Evolutionary conservation across 257 asterid species (phyloP).

Genomic region (Catharanthus roseus): DNA sequence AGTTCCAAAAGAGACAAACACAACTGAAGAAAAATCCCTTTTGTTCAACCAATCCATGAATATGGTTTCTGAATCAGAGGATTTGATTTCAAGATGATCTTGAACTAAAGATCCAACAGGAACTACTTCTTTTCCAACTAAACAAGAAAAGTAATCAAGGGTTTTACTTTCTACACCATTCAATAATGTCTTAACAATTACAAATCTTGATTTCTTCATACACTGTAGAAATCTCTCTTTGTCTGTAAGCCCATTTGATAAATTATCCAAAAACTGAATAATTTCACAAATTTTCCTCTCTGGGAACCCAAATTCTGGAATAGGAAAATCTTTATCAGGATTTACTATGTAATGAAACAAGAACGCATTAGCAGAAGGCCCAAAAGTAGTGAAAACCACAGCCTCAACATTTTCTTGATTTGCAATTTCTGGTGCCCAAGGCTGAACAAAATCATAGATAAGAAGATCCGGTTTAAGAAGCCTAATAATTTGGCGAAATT

Average conservation of each 20-base stretch:
- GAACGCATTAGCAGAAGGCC: constrained; percentile 10
- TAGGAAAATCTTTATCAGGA: constrained; percentile 4
- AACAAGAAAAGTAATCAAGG: constrained; percentile 9
- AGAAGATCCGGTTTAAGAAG: constrained; percentile 11
- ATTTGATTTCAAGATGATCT: constrained; percentile 3
- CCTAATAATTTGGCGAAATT: constrained; percentile 8
- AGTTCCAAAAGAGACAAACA: constrained; percentile 20
- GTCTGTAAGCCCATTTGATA: constrained; percentile 10
- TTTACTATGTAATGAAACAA: constrained; percentile 1
- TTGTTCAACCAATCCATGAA: constrained; percentile 15
- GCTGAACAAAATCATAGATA: constrained; percentile 14
- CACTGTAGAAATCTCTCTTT: constrained; percentile 12
- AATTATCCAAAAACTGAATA: constrained; percentile 6
- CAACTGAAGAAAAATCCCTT: constrained; percentile 11
- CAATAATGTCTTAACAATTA: constrained; percentile 6
- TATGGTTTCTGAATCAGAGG: not conserved
- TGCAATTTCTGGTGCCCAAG: constrained; percentile 19
- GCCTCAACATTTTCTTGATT: constrained; percentile 4
- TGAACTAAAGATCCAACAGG: constrained; percentile 21
- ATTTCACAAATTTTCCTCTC: not conserved
- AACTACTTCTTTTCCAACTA: constrained; percentile 14
- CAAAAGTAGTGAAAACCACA: constrained; percentile 10
- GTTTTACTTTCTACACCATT: constrained; percentile 13
- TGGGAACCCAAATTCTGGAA: constrained; percentile 3
- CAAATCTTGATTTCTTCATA: constrained; percentile 1